Evolutionary conservation across 2,329 filamentous ascomycete species (phyloP).

Genomic region (Scedosporium boydii): DNA sequence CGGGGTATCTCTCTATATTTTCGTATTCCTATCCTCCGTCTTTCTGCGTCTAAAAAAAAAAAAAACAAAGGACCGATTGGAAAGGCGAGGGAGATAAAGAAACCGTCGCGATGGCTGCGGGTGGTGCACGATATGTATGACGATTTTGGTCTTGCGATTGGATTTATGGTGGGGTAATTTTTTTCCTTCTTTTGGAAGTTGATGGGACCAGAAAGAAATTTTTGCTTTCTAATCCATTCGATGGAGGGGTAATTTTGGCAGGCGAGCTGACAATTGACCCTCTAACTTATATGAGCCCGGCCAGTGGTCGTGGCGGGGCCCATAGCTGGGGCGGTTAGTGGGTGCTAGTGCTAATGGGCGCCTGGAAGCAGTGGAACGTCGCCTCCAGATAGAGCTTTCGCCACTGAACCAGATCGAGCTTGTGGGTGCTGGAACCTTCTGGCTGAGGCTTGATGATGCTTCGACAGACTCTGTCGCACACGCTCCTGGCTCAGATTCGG

Average conservation of each 20-base stretch:
- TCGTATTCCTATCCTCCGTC: not conserved
- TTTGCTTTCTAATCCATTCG: not conserved
- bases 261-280: not conserved
- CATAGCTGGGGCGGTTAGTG: not conserved
- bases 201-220: not conserved
- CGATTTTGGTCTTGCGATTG: not conserved
- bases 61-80: not conserved
- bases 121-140: not conserved
- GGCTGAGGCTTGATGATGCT: not conserved
- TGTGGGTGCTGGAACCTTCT: not conserved
- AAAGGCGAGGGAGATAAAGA: not conserved
- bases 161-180: constrained; percentile 4
- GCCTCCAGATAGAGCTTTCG: not conserved
- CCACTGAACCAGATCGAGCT: not conserved
- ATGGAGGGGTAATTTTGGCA: constrained; percentile 4
- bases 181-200: not conserved
- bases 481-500: not conserved
- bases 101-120: not conserved
- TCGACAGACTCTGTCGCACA: not conserved
- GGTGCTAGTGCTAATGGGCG: no score
- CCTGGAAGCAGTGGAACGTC: not conserved
- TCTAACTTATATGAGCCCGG: no score
- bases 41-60: not conserved
- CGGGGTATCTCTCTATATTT: not conserved
- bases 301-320: not conserved